Conservation (phyloP, 1,284 basidiomycete species). For the Cryptococcus deneoformans region DNA sequence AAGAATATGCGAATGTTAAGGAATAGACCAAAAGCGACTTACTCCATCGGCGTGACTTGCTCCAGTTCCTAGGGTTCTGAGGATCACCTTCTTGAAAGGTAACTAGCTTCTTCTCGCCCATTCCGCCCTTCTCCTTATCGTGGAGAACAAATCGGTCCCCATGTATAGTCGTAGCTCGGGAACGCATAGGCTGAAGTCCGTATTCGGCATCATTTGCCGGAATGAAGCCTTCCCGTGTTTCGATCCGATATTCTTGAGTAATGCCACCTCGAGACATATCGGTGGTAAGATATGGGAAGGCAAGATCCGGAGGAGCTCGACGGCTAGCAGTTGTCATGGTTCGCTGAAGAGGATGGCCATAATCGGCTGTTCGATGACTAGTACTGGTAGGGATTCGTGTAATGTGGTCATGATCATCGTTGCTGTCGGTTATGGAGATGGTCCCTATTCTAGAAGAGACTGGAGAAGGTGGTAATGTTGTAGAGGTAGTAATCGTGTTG, state of each 20-base stretch:
- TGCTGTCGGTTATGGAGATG: no score
- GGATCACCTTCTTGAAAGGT: constrained; percentile 27
- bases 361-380: neutral
- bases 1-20: neutral
- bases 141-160: constrained; percentile 16
- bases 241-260: constrained; percentile 28
- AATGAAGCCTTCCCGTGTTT: constrained; percentile 28
- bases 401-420: neutral
- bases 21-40: constrained; percentile 4
- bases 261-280: constrained; percentile 20
- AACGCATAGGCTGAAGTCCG: constrained; percentile 20
- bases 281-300: constrained; percentile 33
- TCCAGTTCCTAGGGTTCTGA: constrained; percentile 36
- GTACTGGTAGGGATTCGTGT: neutral
- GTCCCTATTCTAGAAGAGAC: no score
- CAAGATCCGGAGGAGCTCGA: constrained; percentile 22
- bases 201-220: constrained; percentile 22
- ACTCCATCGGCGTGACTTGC: constrained; percentile 25
- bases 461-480: no score
- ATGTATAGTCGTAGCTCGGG: constrained; percentile 11
- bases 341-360: constrained; percentile 2
- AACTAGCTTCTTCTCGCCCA: constrained; percentile 34
- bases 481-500: no score
- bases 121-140: constrained; percentile 16
- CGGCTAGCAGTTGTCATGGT: constrained; percentile 3